A percentile compares a stretch with the other conserved stretches of the same genome.
phyloP scores from a whole-genome alignment of 176 grass and related monocot species.

The Triticum aestivum region IWGSC_CS_RefSeq_v2.1 NC_057803.1:583289458-583289957 shows the following conservation, averaged over 20 bases:
- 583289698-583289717: not conserved
- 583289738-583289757: not conserved
- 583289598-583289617: too few species aligned
- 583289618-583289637: too few species aligned
- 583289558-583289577: not conserved
- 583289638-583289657: not conserved
- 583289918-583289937: too few species aligned
- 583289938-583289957: too few species aligned
- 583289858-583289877: not conserved
- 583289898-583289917: not conserved
- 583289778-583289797: not conserved
- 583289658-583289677: not conserved
- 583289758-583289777: not conserved
- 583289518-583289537: not conserved
- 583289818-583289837: not conserved
- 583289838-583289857: not conserved
- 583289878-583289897: not conserved
- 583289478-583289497: conserved; percentile 71
- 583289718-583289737: not conserved
- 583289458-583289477: conserved; percentile 74
- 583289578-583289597: not conserved
- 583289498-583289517: conserved; percentile 40
- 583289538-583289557: too few species aligned
- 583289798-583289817: not conserved
- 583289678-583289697: not conserved